phyloP scores from a whole-genome alignment of 306 rosid genomes.

The Cyamopsis tetragonoloba region DNA sequence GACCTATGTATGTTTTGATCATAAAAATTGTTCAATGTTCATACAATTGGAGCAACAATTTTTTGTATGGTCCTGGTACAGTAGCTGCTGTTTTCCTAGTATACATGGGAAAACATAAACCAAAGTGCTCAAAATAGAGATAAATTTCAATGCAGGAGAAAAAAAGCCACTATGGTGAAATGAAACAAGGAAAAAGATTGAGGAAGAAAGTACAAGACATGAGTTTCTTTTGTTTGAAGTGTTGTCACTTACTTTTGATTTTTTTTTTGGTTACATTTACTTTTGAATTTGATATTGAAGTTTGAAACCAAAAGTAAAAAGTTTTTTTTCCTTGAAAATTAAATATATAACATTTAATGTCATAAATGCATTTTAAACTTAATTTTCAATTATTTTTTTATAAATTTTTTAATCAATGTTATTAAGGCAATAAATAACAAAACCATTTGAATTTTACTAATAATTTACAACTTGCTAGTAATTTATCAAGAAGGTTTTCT shows the following conservation, averaged over 20 bases:
- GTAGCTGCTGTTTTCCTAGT: slow-evolving; percentile 8
- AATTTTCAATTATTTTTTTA: too few species aligned
- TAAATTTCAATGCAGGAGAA: not conserved
- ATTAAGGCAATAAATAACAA: too few species aligned
- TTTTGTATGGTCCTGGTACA: not conserved
- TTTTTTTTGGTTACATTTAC: too few species aligned
- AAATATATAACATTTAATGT: too few species aligned
- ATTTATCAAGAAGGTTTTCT: not conserved
- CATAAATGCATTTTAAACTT: too few species aligned
- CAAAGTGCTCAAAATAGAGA: not conserved
- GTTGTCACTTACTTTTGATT: too few species aligned
- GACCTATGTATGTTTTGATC: slow-evolving; percentile 11
- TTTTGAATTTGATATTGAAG: too few species aligned
- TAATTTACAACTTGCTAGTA: too few species aligned
- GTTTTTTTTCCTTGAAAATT: not conserved
- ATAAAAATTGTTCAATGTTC: slow-evolving; percentile 13
- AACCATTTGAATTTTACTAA: too few species aligned
- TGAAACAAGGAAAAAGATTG: not conserved
- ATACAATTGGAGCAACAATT: not conserved
- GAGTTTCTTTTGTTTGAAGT: too few species aligned
- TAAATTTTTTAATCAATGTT: too few species aligned
- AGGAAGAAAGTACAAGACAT: not conserved
- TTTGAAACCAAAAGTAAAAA: not conserved
- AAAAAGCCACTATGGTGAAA: not conserved
- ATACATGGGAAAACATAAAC: not conserved